Evolutionary conservation across 2,329 filamentous ascomycete genomes (phyloP).

Genomic region (Penicillium sp.): DNA sequence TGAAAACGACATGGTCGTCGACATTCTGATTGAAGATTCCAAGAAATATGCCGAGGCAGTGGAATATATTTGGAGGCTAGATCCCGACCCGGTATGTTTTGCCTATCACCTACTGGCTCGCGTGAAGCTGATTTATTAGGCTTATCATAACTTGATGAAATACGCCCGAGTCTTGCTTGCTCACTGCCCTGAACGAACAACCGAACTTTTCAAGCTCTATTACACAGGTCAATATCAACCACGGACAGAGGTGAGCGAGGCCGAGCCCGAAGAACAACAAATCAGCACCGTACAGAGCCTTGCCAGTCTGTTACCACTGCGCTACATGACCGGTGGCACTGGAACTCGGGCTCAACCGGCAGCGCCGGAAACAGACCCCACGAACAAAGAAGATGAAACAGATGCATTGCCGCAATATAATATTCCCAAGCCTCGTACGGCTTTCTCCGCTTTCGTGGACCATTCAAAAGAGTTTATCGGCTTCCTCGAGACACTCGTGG

Average conservation of each 20-base stretch:
- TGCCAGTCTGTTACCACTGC: slow-evolving; percentile 78
- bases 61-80: slow-evolving; percentile 86
- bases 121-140: slow-evolving; percentile 51
- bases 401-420: slow-evolving; percentile 67
- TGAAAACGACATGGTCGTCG: slow-evolving; percentile 90
- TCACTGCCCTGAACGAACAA: slow-evolving; percentile 80
- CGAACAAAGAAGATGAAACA: slow-evolving; percentile 24
- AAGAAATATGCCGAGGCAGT: slow-evolving; percentile 88
- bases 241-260: slow-evolving; percentile 61
- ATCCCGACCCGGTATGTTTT: slow-evolving; percentile 70
- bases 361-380: slow-evolving; percentile 30
- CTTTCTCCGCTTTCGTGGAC: slow-evolving; percentile 96
- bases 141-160: slow-evolving; percentile 89
- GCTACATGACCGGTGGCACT: slow-evolving; percentile 75
- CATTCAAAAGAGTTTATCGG: slow-evolving; percentile 88
- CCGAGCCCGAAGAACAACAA: slow-evolving; percentile 53
- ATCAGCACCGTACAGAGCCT: slow-evolving; percentile 84
- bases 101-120: neutral
- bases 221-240: slow-evolving; percentile 85
- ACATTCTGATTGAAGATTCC: slow-evolving; percentile 94
- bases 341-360: slow-evolving; percentile 38
- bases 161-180: slow-evolving; percentile 90
- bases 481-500: slow-evolving; percentile 87
- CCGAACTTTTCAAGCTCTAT: slow-evolving; percentile 89
- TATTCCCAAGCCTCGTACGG: slow-evolving; percentile 79